Evolutionary conservation across 1,139 yeast species (phyloP).

Genomic region (Taphrina pruni): DNA sequence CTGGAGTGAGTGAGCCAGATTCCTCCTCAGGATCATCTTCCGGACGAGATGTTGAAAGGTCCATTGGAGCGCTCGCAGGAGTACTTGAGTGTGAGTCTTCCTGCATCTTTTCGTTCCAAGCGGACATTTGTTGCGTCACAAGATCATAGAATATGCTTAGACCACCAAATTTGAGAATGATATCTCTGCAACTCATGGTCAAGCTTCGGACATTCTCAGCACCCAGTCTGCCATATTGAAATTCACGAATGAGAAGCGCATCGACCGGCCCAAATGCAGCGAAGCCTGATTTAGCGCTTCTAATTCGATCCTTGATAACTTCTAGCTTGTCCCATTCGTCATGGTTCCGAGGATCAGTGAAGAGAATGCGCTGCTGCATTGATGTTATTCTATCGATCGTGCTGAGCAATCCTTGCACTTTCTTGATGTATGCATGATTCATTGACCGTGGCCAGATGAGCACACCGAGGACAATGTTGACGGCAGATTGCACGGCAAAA

Average conservation of each 20-base stretch:
- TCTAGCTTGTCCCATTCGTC: conserved; percentile 31
- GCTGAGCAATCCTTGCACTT: conserved; percentile 25
- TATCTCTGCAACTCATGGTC: conserved; percentile 30
- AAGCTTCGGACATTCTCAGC: conserved; percentile 32
- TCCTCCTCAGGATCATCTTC: background rate
- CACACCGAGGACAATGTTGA: conserved; percentile 38
- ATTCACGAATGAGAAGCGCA: conserved; percentile 36
- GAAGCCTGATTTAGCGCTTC: conserved; percentile 26
- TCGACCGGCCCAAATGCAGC: conserved; percentile 39
- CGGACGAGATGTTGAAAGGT: background rate
- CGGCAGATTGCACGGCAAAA: conserved; percentile 35
- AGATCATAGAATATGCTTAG: conserved; percentile 38
- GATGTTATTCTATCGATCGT: conserved; percentile 15
- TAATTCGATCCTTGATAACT: conserved; percentile 31
- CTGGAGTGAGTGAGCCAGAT: conserved; percentile 3
- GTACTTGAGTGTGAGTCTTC: conserved; percentile 4
- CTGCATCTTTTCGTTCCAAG: conserved; percentile 13
- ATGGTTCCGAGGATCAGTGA: conserved; percentile 36
- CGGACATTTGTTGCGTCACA: conserved; percentile 22
- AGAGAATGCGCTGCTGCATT: conserved; percentile 34
- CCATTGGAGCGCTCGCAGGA: background rate
- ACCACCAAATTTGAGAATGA: conserved; percentile 34
- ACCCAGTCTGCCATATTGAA: conserved; percentile 42
- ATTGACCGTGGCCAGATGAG: conserved; percentile 43
- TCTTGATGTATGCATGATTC: conserved; percentile 36